Evolutionary conservation across 2,329 filamentous ascomycete genomes (phyloP).

Genomic region (Onygenales sp.): DNA sequence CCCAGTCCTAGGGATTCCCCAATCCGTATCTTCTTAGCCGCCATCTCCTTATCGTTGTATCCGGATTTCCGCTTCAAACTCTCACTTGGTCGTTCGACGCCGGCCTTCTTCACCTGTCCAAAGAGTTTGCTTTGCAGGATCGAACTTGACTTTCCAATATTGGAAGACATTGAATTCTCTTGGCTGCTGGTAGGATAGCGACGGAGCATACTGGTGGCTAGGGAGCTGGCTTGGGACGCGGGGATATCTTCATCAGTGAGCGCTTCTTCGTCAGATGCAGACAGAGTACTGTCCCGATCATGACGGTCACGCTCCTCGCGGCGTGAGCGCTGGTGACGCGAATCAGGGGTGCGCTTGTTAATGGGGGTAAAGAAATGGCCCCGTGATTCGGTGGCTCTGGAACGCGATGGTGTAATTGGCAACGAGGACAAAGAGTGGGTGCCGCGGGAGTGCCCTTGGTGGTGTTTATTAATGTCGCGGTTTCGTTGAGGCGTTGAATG

Average conservation of each 20-base stretch:
- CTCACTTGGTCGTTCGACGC: conserved; percentile 25
- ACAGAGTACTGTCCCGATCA: conserved; percentile 80
- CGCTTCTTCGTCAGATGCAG: conserved; percentile 48
- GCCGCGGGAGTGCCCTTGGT: conserved; percentile 58
- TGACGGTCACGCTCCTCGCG: conserved; percentile 44
- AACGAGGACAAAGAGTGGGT: conserved; percentile 78
- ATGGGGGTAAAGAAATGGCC: conserved; percentile 52
- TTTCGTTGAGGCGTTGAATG: conserved; percentile 58
- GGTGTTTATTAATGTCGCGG: conserved; percentile 26
- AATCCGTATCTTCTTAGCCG: conserved; percentile 43
- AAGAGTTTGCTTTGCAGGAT: conserved; percentile 55
- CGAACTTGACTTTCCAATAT: conserved; percentile 34
- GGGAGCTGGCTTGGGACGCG: conserved; percentile 69
- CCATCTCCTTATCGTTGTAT: conserved; percentile 15
- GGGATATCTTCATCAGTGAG: conserved; percentile 57
- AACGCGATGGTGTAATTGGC: conserved; percentile 61
- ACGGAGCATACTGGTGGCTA: conserved; percentile 65
- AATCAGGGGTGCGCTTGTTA: conserved; percentile 50
- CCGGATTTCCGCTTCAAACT: conserved; percentile 30
- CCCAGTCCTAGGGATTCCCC: conserved; percentile 46
- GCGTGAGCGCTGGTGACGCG: conserved; percentile 34
- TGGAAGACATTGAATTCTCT: conserved; percentile 24
- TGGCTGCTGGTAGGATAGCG: conserved; percentile 39
- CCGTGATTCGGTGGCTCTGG: conserved; percentile 41
- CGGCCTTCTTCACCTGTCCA: conserved; percentile 50